Conservation (phyloP, 208 protist species). For the Crithidia brevicula region DNA sequence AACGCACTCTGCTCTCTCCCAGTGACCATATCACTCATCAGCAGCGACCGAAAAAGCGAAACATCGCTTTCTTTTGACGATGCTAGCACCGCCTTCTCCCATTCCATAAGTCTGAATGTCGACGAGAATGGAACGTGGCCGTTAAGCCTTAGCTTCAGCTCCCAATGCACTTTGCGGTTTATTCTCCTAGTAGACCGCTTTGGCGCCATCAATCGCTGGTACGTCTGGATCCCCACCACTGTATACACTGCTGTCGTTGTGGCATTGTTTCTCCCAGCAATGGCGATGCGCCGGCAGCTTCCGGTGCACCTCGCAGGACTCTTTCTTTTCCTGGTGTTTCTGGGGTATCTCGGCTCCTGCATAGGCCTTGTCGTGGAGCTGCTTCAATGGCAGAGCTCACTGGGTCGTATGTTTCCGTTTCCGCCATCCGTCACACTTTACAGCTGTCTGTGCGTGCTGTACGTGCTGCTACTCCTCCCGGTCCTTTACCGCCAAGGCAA, state of each 20-base stretch:
- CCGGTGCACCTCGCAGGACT: constrained; percentile 29
- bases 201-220: constrained; percentile 56
- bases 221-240: constrained; percentile 65
- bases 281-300: constrained; percentile 30
- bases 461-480: constrained; percentile 38
- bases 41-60: background rate
- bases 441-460: constrained; percentile 59
- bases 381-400: constrained; percentile 55
- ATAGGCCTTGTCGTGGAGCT: constrained; percentile 68
- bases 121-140: constrained; percentile 25
- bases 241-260: constrained; percentile 48
- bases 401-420: constrained; percentile 70
- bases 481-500: constrained; percentile 29
- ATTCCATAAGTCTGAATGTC: constrained; percentile 23
- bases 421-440: constrained; percentile 69
- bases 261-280: constrained; percentile 24
- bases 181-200: constrained; percentile 45
- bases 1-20: constrained; percentile 4
- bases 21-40: constrained; percentile 12
- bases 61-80: background rate
- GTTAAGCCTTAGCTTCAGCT: constrained; percentile 26
- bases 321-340: constrained; percentile 43
- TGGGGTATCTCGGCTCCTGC: constrained; percentile 64
- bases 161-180: constrained; percentile 43
- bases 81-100: constrained; percentile 1